Evolutionary conservation across 176 grass and related monocot genomes (phyloP).

Genomic region (Phoenix roebelenii): DNA sequence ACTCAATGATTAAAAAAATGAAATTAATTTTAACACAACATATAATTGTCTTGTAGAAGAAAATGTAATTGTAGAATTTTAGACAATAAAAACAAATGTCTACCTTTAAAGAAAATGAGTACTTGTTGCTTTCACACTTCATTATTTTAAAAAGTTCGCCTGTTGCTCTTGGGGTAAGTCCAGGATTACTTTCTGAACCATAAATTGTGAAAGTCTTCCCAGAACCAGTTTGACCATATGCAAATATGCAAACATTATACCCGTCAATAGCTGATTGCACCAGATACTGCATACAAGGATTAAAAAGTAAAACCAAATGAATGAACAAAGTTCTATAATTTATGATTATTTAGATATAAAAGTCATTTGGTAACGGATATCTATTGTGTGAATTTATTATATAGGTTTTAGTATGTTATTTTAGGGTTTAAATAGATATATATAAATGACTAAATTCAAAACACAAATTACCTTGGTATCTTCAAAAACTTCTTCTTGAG

Average conservation of each 20-base stretch:
- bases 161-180: constrained; percentile 85
- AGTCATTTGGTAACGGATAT: no score
- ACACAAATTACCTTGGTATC: constrained; percentile 70
- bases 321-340: no score
- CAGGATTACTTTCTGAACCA: constrained; percentile 79
- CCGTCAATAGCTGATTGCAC: constrained; percentile 97
- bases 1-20: no score
- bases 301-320: no score
- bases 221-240: constrained; percentile 98
- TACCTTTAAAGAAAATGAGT: constrained; percentile 96
- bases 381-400: no score
- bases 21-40: no score
- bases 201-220: constrained; percentile 98
- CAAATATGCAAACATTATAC: constrained; percentile 99
- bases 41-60: no score
- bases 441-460: constrained; percentile 7
- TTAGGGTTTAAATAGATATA: neutral
- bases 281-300: constrained; percentile 54
- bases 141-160: constrained; percentile 92
- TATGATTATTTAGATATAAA: no score
- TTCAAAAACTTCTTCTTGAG: constrained; percentile 87
- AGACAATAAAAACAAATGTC: no score
- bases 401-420: neutral
- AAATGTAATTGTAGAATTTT: no score
- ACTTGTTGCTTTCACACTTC: constrained; percentile 85